Conservation (phyloP, 2,329 filamentous ascomycete genomes). For the Alternaria angustiovoidea region DNA sequence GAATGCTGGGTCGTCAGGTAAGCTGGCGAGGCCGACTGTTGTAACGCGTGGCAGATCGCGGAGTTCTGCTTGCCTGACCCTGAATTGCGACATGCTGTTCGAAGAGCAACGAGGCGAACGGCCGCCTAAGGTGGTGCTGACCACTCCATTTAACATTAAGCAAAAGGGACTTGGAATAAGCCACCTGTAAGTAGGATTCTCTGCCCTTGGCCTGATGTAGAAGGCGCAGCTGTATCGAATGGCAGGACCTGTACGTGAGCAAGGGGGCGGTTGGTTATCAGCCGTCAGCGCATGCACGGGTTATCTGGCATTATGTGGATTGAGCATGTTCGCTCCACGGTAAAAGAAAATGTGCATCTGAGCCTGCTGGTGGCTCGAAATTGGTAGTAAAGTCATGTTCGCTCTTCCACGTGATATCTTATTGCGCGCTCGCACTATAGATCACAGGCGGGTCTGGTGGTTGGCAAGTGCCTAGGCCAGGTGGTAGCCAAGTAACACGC, state of each 20-base stretch:
- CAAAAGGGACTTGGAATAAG: not conserved
- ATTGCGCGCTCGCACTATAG: no score
- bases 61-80: not conserved
- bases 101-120: not conserved
- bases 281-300: not conserved
- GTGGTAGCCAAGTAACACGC: no score
- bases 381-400: no score
- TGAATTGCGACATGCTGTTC: constrained; percentile 1
- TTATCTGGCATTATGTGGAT: not conserved
- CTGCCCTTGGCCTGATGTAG: not conserved
- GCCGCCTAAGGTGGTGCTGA: not conserved
- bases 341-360: no score
- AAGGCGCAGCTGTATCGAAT: not conserved
- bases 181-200: not conserved
- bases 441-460: no score
- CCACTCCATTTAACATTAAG: not conserved
- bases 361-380: no score
- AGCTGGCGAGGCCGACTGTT: not conserved
- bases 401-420: no score
- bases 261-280: not conserved
- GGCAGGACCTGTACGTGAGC: not conserved
- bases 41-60: not conserved
- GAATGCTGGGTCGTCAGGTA: not conserved
- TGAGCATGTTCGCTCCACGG: no score
- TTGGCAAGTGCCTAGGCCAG: no score